Percentiles rank a stretch among this genome's conserved stretches.
Conservation (phyloP, 2,329 filamentous ascomycete genomes). For the Fusarium gaditjirri region DNA sequence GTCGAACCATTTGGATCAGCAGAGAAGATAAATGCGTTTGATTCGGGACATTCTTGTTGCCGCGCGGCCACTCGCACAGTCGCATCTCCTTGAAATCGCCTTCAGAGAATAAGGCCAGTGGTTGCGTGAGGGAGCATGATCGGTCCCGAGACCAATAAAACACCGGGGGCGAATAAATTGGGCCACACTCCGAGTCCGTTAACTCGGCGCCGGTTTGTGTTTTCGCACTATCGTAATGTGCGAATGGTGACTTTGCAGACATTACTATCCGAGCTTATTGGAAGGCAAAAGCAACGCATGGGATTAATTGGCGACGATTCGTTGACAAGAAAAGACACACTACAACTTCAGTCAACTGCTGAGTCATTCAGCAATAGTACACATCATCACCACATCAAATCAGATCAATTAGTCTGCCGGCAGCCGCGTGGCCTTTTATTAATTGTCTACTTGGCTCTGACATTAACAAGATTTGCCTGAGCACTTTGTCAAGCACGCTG, state of each 20-base stretch:
- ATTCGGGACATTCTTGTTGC: conserved; percentile 24
- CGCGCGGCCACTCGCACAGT: conserved; percentile 38
- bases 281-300: conserved; percentile 5
- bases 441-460: not conserved
- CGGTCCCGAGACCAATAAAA: conserved; percentile 39
- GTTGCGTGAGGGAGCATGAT: conserved; percentile 8
- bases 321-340: not conserved
- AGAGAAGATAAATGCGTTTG: conserved; percentile 12
- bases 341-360: conserved; percentile 7
- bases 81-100: conserved; percentile 1
- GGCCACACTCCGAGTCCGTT: not conserved
- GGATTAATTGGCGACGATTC: not conserved
- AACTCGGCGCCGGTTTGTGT: conserved; percentile 12
- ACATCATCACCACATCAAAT: conserved; percentile 33
- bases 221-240: conserved; percentile 14
- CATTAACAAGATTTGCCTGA: not conserved
- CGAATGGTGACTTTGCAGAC: not conserved
- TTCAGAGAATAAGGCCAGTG: conserved; percentile 3
- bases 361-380: conserved; percentile 26
- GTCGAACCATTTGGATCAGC: conserved; percentile 39
- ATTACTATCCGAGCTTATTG: conserved; percentile 6
- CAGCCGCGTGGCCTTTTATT: conserved; percentile 34
- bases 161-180: conserved; percentile 21
- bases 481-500: not conserved
- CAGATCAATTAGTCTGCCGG: conserved; percentile 18